A percentile compares a stretch with the other conserved stretches of the same genome.
Conservation (phyloP, 495 filamentous ascomycete genomes). For the Saxophila tyrrhenica region DNA sequence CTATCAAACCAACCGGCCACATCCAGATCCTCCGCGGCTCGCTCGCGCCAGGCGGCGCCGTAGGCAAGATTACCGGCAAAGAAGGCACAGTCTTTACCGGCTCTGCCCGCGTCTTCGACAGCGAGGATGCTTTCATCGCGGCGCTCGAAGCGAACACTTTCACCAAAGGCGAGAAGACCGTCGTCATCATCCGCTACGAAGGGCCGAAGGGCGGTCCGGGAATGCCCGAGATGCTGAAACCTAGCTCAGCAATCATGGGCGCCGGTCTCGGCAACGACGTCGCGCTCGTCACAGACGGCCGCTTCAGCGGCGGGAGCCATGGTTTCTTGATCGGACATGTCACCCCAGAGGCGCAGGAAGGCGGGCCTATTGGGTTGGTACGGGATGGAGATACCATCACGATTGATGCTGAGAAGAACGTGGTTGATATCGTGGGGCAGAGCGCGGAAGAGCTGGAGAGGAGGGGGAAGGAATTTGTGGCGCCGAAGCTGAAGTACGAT, state of each 20-base stretch:
- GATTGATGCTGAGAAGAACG: constrained; percentile 58
- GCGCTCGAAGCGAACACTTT: constrained; percentile 54
- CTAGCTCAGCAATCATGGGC: constrained; percentile 73
- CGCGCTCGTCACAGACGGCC: constrained; percentile 66
- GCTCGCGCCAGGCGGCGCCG: constrained; percentile 79
- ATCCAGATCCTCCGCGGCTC: constrained; percentile 93
- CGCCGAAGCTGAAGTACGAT: constrained; percentile 54
- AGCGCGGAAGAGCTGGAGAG: constrained; percentile 50
- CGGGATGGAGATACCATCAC: constrained; percentile 56
- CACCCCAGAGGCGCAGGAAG: constrained; percentile 58
- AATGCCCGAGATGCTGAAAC: constrained; percentile 86
- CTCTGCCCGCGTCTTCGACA: constrained; percentile 77
- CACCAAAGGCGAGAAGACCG: constrained; percentile 94
- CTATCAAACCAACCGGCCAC: constrained; percentile 88
- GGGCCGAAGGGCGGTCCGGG: constrained; percentile 71
- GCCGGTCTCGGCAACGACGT: constrained; percentile 74
- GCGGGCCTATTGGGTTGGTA: constrained; percentile 58
- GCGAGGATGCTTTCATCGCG: constrained; percentile 35
- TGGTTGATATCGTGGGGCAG: constrained; percentile 47
- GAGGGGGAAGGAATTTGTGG: constrained; percentile 52
- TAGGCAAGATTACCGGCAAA: constrained; percentile 98
- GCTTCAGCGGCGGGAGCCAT: constrained; percentile 67
- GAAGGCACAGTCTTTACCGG: constrained; percentile 84
- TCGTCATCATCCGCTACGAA: constrained; percentile 94
- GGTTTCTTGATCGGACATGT: constrained; percentile 72